These are phyloP conservation scores for Geotrichum bryndzae DNA, from an alignment of 1,139 yeast species.

Conservation along the genomic window DNA sequence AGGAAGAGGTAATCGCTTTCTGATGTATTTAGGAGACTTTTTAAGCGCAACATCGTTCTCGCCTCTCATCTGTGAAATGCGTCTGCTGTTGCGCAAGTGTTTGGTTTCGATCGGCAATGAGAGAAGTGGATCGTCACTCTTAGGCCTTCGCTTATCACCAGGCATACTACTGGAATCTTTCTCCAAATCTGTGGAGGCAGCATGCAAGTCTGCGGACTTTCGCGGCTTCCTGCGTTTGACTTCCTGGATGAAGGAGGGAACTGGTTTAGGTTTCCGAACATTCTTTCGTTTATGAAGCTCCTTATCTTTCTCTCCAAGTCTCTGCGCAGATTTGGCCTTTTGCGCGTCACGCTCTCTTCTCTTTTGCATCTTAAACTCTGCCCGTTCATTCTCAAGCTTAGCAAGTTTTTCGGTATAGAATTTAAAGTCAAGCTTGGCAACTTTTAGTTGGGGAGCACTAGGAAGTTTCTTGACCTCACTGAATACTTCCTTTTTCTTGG, in stretches of 20 bases:
- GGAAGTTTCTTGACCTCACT: conserved; percentile 2
- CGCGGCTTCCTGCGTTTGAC: neutral
- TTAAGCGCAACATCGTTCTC: neutral
- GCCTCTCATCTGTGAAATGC: conserved; percentile 1
- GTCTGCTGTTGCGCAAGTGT: conserved; percentile 10
- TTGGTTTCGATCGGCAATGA: conserved; percentile 8
- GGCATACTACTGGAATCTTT: neutral
- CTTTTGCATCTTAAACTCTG: conserved; percentile 1
- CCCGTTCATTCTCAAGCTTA: conserved; percentile 3
- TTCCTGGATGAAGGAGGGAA: neutral
- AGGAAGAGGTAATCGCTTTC: neutral
- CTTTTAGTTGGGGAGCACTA: neutral
- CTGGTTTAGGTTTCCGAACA: neutral
- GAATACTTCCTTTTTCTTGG: conserved; percentile 5
- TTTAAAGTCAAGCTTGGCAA: conserved; percentile 12
- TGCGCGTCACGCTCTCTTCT: neutral
- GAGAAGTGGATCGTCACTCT: conserved; percentile 10
- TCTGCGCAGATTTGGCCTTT: conserved; percentile 3
- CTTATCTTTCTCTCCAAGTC: conserved; percentile 11
- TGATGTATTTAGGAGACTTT: neutral
- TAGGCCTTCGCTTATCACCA: neutral
- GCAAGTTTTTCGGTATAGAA: conserved; percentile 8
- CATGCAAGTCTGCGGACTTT: neutral
- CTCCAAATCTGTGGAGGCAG: neutral
- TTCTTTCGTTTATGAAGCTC: conserved; percentile 1